These are phyloP conservation scores for Psilocybe azurescens DNA, from an alignment of 768 basidiomycete genomes.

Conservation along the genomic window DNA sequence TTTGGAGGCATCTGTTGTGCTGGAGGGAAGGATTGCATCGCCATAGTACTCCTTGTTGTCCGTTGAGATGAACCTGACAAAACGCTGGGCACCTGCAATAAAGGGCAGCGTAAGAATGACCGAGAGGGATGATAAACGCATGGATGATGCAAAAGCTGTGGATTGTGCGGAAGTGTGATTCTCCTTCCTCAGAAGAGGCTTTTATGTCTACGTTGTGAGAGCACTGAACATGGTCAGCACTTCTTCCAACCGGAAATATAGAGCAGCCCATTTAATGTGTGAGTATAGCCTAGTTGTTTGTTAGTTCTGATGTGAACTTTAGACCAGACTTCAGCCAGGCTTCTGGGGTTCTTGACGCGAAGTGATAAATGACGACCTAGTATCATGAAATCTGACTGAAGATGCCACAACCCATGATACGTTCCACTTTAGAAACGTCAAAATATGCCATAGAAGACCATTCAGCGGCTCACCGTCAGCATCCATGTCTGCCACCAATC, in stretches of 20 bases:
- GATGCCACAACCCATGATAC: no score
- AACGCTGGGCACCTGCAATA: conserved; percentile 34
- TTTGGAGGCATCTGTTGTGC: conserved; percentile 36
- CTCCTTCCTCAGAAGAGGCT: background rate
- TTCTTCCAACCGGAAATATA: background rate
- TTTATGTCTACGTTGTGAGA: background rate
- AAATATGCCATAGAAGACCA: no score
- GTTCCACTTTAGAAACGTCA: no score
- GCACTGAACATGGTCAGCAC: background rate
- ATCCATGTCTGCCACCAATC: no score
- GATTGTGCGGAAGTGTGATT: background rate
- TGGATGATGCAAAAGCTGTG: background rate
- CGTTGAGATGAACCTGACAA: conserved; percentile 44
- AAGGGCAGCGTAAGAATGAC: conserved; percentile 22
- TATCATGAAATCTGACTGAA: background rate
- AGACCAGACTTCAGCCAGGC: no score
- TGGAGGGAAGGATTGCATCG: conserved; percentile 40
- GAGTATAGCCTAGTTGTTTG: background rate
- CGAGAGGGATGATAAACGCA: background rate
- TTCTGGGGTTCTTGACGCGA: background rate
- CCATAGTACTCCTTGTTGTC: conserved; percentile 42
- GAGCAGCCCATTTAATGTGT: background rate
- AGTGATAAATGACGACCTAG: background rate
- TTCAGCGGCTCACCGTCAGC: no score
- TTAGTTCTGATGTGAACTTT: background rate